These are phyloP conservation scores for Zymoseptoria passerinii DNA, from an alignment of 2,329 filamentous ascomycete genomes.

Conservation along the genomic window DNA sequence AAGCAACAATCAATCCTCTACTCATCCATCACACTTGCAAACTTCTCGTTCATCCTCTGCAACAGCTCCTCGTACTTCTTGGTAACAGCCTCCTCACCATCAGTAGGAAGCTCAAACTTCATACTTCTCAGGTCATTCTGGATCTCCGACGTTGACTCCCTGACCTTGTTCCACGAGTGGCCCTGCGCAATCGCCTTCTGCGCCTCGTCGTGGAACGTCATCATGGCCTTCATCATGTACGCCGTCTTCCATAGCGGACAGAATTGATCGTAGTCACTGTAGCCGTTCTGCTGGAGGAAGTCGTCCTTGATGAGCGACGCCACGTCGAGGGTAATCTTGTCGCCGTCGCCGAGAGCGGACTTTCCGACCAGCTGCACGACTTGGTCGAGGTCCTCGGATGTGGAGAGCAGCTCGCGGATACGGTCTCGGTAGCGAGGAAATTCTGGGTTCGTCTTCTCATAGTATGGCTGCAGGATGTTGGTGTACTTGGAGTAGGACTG, in stretches of 20 bases:
- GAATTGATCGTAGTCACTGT: slow-evolving; percentile 98
- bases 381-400: slow-evolving; percentile 95
- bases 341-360: slow-evolving; percentile 85
- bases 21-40: slow-evolving; percentile 91
- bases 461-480: slow-evolving; percentile 78
- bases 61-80: slow-evolving; percentile 95
- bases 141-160: slow-evolving; percentile 80
- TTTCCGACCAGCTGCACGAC: slow-evolving; percentile 98
- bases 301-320: slow-evolving; percentile 92
- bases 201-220: slow-evolving; percentile 94
- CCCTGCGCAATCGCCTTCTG: slow-evolving; percentile 92
- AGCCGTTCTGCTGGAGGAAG: slow-evolving; percentile 97
- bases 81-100: slow-evolving; percentile 69
- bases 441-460: slow-evolving; percentile 86
- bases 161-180: slow-evolving; percentile 84
- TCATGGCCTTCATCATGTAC: slow-evolving; percentile 99
- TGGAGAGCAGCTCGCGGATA: slow-evolving; percentile 86
- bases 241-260: slow-evolving; percentile 99
- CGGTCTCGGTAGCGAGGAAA: slow-evolving; percentile 89
- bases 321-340: slow-evolving; percentile 97
- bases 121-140: slow-evolving; percentile 78
- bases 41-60: slow-evolving; percentile 92
- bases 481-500: slow-evolving; percentile 97
- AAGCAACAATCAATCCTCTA: slow-evolving; percentile 40
- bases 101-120: slow-evolving; percentile 90